phyloP scores from a whole-genome alignment of 75 land plant genomes.

The Picea sitchensis region DNA sequence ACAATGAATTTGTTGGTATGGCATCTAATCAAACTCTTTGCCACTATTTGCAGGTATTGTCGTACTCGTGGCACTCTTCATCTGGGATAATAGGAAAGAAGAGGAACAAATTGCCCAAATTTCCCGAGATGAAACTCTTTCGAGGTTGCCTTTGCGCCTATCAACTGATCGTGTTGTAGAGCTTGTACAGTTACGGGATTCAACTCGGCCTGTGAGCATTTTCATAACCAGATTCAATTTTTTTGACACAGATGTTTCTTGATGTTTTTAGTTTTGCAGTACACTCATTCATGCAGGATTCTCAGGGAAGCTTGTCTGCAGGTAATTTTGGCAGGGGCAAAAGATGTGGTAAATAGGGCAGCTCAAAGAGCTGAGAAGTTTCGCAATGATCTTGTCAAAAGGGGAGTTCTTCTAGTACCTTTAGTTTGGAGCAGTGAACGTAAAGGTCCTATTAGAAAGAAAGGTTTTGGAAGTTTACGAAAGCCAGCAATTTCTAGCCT shows the following conservation, averaged over 20 bases:
- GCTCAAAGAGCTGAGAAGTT: conserved; percentile 74
- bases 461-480: conserved; percentile 69
- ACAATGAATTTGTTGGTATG: neutral
- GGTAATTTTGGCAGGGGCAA: conserved; percentile 91
- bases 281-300: neutral
- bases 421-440: conserved; percentile 62
- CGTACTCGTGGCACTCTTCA: conserved; percentile 70
- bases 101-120: conserved; percentile 93
- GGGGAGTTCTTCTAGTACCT: conserved; percentile 90
- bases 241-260: neutral
- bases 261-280: neutral
- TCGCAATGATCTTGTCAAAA: conserved; percentile 70
- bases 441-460: conserved; percentile 42
- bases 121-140: conserved; percentile 79
- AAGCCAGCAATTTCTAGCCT: conserved; percentile 57
- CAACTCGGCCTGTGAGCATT: conserved; percentile 77
- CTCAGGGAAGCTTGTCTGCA: conserved; percentile 11
- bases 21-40: neutral
- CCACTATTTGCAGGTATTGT: conserved; percentile 57
- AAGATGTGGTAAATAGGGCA: conserved; percentile 65
- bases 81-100: conserved; percentile 94
- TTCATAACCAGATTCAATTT: neutral
- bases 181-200: conserved; percentile 83
- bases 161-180: conserved; percentile 84
- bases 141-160: conserved; percentile 85